Base-by-base conservation (phyloP, 164 flowering plant genomes). In the Paratinospora sagittata region DNA sequence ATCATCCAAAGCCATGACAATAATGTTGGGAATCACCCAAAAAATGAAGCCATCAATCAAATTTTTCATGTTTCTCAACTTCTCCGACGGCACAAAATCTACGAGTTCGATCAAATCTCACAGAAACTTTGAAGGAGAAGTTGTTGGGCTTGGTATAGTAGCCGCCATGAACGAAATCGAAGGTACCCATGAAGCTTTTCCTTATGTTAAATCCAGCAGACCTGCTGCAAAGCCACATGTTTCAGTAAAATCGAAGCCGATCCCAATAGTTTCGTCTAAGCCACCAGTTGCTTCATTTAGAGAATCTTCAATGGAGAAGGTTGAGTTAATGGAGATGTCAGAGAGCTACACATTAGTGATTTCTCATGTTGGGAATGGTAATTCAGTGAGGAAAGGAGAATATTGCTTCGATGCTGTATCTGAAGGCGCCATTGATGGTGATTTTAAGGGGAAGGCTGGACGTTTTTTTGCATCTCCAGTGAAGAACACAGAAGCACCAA, bases 341-440 rank as follows among this genome's bases (percentile, higher is more conserved):
- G 89, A 88, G 86, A 84, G 86, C 73, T 88, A 86, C 37, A 86
- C 89, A 8, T 84, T 89, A 63, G 92, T 88, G 74, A 82, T 85
- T 70, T 85, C 87, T 36, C 84, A 77, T 63, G 30, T 77, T 19
- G 89, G 86, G 63, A 72, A 75, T 30, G 77, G 72, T 17, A 78
- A 76, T 58, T 55, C 72, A 60, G 66, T 79, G 7, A 71, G 70
- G 77, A 84, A 84, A 52, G 72, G 74, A 0, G 91, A 84, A 73
- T 85, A 83, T 39, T 84, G 81, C 69, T 83, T 79, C 52, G 39
- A 27, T 61, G 72, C 47, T 27, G 12, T 2, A 0, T n/a, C n/a
- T 37, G 72, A 23, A 13, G 21, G 41, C 6, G 10, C 11, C 19
- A 34, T 21, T n/a, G 37, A 3, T 24, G 70, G 66, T 27, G 36